These are phyloP conservation scores for Anethum foeniculum DNA, from an alignment of 140 eudicot genomes.

Conservation along the genomic window DNA sequence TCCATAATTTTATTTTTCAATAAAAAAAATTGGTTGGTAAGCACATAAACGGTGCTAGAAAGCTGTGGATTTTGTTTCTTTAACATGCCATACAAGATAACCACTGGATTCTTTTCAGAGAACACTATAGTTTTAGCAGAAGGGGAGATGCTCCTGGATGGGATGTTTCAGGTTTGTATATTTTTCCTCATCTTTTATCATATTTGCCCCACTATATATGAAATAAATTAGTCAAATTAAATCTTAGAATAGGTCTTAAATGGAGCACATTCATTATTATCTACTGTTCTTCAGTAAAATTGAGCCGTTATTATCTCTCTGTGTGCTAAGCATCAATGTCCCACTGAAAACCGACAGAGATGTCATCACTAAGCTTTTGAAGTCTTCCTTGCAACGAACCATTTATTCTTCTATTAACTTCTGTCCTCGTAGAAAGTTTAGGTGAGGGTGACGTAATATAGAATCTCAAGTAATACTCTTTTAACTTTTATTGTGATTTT, in stretches of 20 bases:
- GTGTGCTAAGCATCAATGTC: neutral
- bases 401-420: neutral
- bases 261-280: neutral
- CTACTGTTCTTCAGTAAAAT: neutral
- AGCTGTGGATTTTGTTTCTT: constrained; percentile 25
- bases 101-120: constrained; percentile 82
- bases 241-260: neutral
- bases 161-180: constrained; percentile 66
- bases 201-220: neutral
- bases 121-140: constrained; percentile 93
- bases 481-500: neutral
- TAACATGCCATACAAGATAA: constrained; percentile 65
- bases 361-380: neutral
- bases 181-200: neutral
- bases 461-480: neutral
- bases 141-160: constrained; percentile 84
- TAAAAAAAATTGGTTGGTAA: neutral
- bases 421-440: neutral
- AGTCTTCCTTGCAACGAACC: neutral
- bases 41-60: neutral
- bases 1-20: neutral
- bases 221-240: neutral
- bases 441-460: neutral
- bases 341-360: neutral
- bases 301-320: neutral